Base-by-base conservation (phyloP, 768 basidiomycete genomes). In the Serendipita sp. region DNA sequence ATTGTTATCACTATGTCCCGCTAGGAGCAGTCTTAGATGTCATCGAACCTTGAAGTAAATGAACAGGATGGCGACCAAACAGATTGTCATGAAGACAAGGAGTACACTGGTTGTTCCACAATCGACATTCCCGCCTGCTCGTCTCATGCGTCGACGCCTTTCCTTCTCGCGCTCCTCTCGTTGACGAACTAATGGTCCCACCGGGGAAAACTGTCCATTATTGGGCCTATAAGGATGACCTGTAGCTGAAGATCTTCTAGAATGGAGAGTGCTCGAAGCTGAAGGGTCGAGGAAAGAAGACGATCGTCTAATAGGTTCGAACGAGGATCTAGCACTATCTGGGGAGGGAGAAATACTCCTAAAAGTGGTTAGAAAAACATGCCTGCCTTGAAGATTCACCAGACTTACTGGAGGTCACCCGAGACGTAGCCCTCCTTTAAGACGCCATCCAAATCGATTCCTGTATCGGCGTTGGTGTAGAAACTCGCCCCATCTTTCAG, bases 1-100 rank as follows among this genome's bases (percentile, higher is more conserved):
- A 23, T 23, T 23, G 23, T 23, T 23, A 23, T 23, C 23, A 23
- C 23, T 23, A 23, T 23, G 23, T 23, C 23, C 23, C 23, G 23
- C 23, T 23, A 23, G 23, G 23, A 23, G 23, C 23, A 23, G 1
- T 23, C 23, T 23, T 23, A 23, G 23, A 23, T 52, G 48, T 60
- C 55, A 60, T n/a, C 55, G 55, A 27, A 60, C 8, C 36, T 60
- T 60, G 29, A 60, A 36, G 27, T 60, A 60, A n/a, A 60, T 37
- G 29, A 60, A 29, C 10, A 60, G 8, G 3, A 60, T 60, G 33
- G 34, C 55, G 4, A 34, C 34, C 55, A 60, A 60, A 37, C 55
- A 60, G 34, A 60, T 34, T 23, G 55, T 18, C 55, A 60, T 60
- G 16, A 60, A n/a, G 18, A 34, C 18, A 23, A 33, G 1, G 31